A percentile compares a stretch with the other conserved stretches of the same genome.
Conservation (phyloP, 2,329 filamentous ascomycete species). For the Teratosphaeria zuluensis region DNA sequence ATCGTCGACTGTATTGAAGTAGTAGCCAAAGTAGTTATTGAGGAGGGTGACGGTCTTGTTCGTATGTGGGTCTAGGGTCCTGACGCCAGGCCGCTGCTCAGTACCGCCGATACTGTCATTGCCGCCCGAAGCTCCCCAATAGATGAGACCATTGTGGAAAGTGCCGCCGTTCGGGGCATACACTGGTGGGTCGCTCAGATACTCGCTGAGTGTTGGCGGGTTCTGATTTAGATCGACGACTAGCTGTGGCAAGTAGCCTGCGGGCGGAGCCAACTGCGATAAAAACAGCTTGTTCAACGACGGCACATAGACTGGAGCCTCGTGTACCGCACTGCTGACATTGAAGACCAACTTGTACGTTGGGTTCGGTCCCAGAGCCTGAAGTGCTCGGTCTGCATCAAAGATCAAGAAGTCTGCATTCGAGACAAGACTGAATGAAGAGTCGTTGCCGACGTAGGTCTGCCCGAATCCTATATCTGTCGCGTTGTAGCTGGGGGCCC, state of each 20-base stretch:
- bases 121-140: conserved; percentile 31
- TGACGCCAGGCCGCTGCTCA: conserved; percentile 32
- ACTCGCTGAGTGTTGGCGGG: conserved; percentile 32
- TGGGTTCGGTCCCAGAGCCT: conserved; percentile 29
- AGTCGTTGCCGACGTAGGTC: conserved; percentile 26
- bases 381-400: conserved; percentile 26
- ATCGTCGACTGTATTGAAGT: conserved; percentile 37
- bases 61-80: conserved; percentile 37
- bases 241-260: conserved; percentile 28
- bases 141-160: conserved; percentile 30
- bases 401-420: conserved; percentile 31
- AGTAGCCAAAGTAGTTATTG: conserved; percentile 39
- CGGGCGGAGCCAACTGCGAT: conserved; percentile 28
- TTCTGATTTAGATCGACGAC: conserved; percentile 33
- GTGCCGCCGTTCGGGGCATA: conserved; percentile 36
- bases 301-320: conserved; percentile 35
- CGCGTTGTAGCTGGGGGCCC: conserved; percentile 16
- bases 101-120: conserved; percentile 28
- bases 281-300: conserved; percentile 33
- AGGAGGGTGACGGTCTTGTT: conserved; percentile 32
- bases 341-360: conserved; percentile 30
- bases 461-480: conserved; percentile 16
- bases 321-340: conserved; percentile 31
- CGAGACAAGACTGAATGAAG: conserved; percentile 23
- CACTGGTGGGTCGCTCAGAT: conserved; percentile 32